Base-by-base conservation (phyloP, 306 rosid species). In the Geum urbanum region DNA sequence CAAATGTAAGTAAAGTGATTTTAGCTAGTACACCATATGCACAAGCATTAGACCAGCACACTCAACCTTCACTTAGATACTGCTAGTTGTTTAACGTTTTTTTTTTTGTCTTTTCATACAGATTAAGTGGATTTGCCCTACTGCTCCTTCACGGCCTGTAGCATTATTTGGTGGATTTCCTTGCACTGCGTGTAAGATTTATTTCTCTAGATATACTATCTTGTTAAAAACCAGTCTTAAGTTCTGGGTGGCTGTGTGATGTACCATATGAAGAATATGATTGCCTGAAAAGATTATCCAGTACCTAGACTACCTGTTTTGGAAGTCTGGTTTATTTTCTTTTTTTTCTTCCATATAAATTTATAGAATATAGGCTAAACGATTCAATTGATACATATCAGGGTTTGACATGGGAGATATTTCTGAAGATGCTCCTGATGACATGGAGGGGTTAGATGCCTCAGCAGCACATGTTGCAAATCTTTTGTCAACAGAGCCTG, bases 81-180 rank as follows among this genome's bases (percentile, higher is more conserved):
- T 56, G 19, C 48, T 40, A 24, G 32, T 67, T 74, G 69, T 22
- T 72, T 67, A 32, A 13, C 47, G 40, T 37, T 47, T 46, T 64
- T 46, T 64, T 69, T 56, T 68, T 66, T 56, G 54, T 67, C 18
- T 63, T 62, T 14, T 83, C 63, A 57, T 80, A 72, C 96, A 94
- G 97, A 91, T 94, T 58, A 94, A 94, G 81, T 94, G 99, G 97
- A 94, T 94, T 68, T 94, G 97, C 78, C 97, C 97, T 43, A 91
- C 97, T 46, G 92, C 97, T 80, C 97, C 99, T 72, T 87, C 96
- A 43, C 82, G 92, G 60, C 96, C 95, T 49, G 86, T 94, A 35
- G 86, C 84, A 64, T 44, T 83, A 80, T 94, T 84, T 79, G 99
- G 97, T 50, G 99, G 99, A 88, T 85, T 85, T 80, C 90, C 96